phyloP scores from a whole-genome alignment of 23 red algal species.

The Chondrus crispus region DNA sequence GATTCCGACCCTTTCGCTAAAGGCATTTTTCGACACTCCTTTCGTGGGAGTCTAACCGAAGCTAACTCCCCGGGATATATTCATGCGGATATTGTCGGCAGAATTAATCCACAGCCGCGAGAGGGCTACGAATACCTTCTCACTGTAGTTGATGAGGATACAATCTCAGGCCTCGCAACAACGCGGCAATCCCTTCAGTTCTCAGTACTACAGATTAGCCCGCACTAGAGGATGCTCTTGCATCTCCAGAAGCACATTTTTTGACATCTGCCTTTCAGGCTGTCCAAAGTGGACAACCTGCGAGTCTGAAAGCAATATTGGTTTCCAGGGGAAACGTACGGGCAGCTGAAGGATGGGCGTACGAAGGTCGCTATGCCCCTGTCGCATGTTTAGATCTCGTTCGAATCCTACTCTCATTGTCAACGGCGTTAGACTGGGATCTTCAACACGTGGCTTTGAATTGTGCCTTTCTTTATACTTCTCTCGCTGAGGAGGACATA shows the following conservation, averaged over 20 bases:
- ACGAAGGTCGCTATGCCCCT: conserved; percentile 21
- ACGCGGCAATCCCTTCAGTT: no score
- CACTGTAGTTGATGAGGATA: neutral
- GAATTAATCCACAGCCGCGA: neutral
- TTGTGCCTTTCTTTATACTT: conserved; percentile 8
- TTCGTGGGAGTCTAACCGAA: neutral
- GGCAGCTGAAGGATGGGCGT: no score
- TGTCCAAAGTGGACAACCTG: no score
- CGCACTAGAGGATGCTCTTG: no score
- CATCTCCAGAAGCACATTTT: no score
- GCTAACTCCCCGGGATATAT: neutral
- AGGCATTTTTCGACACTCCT: neutral
- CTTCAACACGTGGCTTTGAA: neutral
- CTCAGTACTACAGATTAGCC: no score
- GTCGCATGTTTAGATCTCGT: conserved; percentile 14
- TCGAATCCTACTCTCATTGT: neutral
- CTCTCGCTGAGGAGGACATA: neutral
- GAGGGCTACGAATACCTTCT: neutral
- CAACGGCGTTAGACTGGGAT: neutral
- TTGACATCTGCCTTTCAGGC: no score
- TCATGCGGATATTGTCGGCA: neutral
- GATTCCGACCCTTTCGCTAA: neutral
- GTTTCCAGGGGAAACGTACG: no score
- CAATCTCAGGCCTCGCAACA: neutral
- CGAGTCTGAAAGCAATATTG: no score